These are phyloP conservation scores for Xylariaceae sp. DNA, from an alignment of 2,329 filamentous ascomycete species.

Conservation along the genomic window DNA sequence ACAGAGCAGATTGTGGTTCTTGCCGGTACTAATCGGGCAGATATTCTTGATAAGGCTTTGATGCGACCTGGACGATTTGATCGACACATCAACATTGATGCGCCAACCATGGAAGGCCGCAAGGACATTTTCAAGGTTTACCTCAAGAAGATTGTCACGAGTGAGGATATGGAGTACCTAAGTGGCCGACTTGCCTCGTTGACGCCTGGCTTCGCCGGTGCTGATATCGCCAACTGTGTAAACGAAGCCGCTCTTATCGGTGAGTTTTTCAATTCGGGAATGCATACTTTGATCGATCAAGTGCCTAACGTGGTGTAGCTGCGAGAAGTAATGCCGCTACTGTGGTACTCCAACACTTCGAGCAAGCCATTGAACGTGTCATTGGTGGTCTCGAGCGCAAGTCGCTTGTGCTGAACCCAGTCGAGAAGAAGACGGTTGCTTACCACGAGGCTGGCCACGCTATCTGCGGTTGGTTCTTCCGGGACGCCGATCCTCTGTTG, in stretches of 20 bases:
- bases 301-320: constrained; percentile 57
- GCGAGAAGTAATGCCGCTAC: constrained; percentile 77
- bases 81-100: constrained; percentile 91
- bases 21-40: constrained; percentile 92
- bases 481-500: constrained; percentile 91
- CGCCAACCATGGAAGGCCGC: constrained; percentile 93
- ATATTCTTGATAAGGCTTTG: constrained; percentile 90
- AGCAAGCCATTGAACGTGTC: constrained; percentile 95
- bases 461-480: constrained; percentile 97
- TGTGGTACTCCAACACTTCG: constrained; percentile 88
- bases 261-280: constrained; percentile 44
- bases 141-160: constrained; percentile 88
- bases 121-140: constrained; percentile 97
- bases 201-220: constrained; percentile 94
- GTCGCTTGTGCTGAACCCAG: constrained; percentile 85
- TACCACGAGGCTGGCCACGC: constrained; percentile 98
- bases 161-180: constrained; percentile 83
- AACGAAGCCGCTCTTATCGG: constrained; percentile 97
- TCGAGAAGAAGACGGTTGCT: constrained; percentile 93
- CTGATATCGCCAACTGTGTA: constrained; percentile 97
- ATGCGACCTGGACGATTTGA: constrained; percentile 98
- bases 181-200: constrained; percentile 86
- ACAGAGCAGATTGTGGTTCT: constrained; percentile 94
- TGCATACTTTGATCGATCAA: constrained; percentile 6
- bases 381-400: constrained; percentile 97